A percentile compares a stretch with the other conserved stretches of the same genome.
Evolutionary conservation across 768 basidiomycete genomes (phyloP).

Genomic region (Pisolithus tinctorius): DNA sequence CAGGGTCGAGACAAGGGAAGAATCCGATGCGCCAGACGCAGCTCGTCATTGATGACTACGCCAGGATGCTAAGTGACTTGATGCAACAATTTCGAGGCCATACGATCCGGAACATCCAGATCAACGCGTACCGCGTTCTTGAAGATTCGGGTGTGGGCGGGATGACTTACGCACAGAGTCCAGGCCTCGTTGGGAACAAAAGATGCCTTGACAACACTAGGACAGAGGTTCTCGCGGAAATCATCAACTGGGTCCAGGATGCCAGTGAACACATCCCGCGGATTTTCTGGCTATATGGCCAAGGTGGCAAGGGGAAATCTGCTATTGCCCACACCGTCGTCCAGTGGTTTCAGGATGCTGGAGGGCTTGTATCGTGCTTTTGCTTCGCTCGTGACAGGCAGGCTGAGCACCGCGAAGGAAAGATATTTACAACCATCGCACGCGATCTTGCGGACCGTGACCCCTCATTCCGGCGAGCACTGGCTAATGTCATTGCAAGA

Average conservation of each 20-base stretch:
- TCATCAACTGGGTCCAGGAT: not conserved
- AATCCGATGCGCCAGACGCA: not conserved
- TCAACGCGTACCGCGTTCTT: not conserved
- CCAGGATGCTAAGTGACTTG: not conserved
- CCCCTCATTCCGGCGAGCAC: not conserved
- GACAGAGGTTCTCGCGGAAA: not conserved
- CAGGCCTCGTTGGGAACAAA: not conserved
- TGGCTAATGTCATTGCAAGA: not conserved
- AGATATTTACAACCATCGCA: conserved; percentile 1
- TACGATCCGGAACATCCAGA: not conserved
- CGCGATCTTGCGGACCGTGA: conserved; percentile 15
- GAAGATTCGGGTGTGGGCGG: not conserved
- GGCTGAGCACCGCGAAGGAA: not conserved
- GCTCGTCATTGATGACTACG: not conserved
- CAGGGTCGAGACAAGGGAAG: not conserved
- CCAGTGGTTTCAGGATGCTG: not conserved
- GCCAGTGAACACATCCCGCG: not conserved
- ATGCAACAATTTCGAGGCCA: not conserved
- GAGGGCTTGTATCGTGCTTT: not conserved
- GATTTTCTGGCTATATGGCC: not conserved
- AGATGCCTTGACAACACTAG: not conserved
- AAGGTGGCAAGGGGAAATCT: conserved; percentile 1
- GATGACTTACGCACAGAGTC: not conserved
- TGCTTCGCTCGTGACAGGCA: not conserved
- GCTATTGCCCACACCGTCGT: not conserved